Base-by-base conservation (phyloP, 2,329 filamentous ascomycete species). In the Sphaerostilbella broomeana region DNA sequence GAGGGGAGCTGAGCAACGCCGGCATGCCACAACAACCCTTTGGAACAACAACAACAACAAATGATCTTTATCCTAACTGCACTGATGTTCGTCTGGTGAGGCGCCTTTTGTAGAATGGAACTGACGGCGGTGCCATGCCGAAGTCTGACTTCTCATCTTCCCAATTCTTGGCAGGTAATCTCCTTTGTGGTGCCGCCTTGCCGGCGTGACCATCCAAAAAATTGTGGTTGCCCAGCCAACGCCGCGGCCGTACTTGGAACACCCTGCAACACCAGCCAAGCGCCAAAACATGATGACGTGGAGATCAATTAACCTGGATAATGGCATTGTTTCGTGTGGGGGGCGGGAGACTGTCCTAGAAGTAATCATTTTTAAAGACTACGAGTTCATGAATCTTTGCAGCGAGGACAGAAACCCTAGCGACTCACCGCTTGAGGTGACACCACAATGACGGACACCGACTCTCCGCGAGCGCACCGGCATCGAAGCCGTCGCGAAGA, bases 371-470 rank as follows among this genome's bases (percentile, higher is more conserved):
- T 25, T 15, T 19, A 9, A 10, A 15, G n/a, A 16, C n/a, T 22
- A 22, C 32, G 22, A 16, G 24, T 25, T 10, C n/a, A n/a, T 46
- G 48, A 52, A 56, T 55, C 12, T 24, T 12, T 55, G 47, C 52
- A 52, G 43, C 44, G 44, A 46, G 47, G n/a, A n/a, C n/a, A n/a
- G n/a, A n/a, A n/a, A n/a, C n/a, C n/a, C n/a, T n/a, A n/a, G n/a
- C n/a, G n/a, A n/a, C n/a, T 45, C 38, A 35, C 34, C 29, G 34
- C 40, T 35, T 22, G 13, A 29, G 21, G 7, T 29, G 18, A 44
- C 37, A 52, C 47, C 32, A 64, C 38, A 20, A 40, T 65, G 66
- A 52, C 67, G 42, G 50, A 57, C 24, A 54, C 50, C 44, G 59
- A 62, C 22, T 56, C 59, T 22, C 54, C 58, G 28, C 57, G 59